Conservation (phyloP, 2,329 filamentous ascomycete species). For the Chaetomiaceae sp. region DNA sequence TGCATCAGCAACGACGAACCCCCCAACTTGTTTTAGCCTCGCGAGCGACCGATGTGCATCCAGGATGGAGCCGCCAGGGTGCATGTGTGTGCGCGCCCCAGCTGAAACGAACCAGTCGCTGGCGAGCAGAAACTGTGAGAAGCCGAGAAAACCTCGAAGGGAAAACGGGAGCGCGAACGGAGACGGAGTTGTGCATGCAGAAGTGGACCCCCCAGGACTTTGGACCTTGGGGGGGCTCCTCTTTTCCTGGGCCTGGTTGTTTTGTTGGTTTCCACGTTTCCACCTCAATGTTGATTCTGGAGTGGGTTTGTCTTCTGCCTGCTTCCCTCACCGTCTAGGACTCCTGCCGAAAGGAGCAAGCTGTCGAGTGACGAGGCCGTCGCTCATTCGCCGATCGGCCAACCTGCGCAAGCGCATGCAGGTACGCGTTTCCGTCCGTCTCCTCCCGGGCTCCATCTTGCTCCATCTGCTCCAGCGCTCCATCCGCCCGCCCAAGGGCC, state of each 20-base stretch:
- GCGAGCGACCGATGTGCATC: background rate
- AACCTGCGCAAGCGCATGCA: background rate
- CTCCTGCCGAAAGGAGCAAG: conserved; percentile 13
- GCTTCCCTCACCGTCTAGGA: background rate
- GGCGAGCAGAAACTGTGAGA: too few species aligned
- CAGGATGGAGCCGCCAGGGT: background rate
- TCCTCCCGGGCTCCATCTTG: background rate
- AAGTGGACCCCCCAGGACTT: too few species aligned
- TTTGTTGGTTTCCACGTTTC: too few species aligned
- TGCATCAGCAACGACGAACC: background rate
- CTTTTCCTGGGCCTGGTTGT: too few species aligned
- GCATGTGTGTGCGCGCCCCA: too few species aligned
- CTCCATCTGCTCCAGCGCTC: conserved; percentile 7
- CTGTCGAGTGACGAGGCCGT: conserved; percentile 7
- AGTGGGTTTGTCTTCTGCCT: background rate
- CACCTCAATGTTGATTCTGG: too few species aligned
- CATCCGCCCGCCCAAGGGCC: background rate
- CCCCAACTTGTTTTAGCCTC: conserved; percentile 9
- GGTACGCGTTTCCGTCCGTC: conserved; percentile 14
- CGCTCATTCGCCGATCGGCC: conserved; percentile 11
- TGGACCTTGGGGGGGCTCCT: too few species aligned
- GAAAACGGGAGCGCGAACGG: conserved; percentile 4
- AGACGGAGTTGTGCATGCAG: background rate
- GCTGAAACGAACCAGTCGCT: conserved; percentile 6
- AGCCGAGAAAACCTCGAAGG: background rate